These are phyloP conservation scores for Fusarium bactridioides DNA, from an alignment of 2,329 filamentous ascomycete genomes.

Conservation along the genomic window DNA sequence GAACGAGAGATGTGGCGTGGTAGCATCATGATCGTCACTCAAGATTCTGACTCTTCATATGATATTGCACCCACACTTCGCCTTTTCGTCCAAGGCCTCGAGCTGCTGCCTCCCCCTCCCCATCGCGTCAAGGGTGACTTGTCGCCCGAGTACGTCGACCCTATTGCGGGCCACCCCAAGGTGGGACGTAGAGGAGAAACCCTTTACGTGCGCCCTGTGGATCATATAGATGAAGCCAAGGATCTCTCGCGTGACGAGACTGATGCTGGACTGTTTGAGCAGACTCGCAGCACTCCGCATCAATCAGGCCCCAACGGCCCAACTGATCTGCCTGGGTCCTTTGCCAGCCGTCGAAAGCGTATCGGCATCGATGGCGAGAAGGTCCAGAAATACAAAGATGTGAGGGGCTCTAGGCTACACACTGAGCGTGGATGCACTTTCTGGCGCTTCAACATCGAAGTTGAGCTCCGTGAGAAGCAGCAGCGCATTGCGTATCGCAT, in stretches of 20 bases:
- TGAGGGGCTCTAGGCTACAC: conserved; percentile 83
- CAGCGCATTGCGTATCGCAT: conserved; percentile 94
- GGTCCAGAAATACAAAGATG: conserved; percentile 80
- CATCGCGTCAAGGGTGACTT: conserved; percentile 71
- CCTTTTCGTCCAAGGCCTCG: conserved; percentile 86
- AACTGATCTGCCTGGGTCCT: conserved; percentile 60
- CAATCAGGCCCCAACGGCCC: conserved; percentile 51
- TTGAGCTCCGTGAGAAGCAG: conserved; percentile 81
- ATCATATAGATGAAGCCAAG: conserved; percentile 78
- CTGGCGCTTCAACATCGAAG: conserved; percentile 95
- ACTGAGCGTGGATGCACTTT: conserved; percentile 89
- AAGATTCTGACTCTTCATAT: conserved; percentile 84
- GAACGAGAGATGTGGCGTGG: conserved; percentile 90
- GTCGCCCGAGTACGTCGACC: conserved; percentile 85
- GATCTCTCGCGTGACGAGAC: conserved; percentile 84
- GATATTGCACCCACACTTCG: conserved; percentile 79
- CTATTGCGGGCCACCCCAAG: conserved; percentile 86
- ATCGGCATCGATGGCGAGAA: conserved; percentile 78
- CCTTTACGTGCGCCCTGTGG: conserved; percentile 88
- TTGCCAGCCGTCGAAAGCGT: conserved; percentile 61
- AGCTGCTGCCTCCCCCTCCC: conserved; percentile 81
- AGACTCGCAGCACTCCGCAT: conserved; percentile 63
- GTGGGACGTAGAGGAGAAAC: conserved; percentile 85
- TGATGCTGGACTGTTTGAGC: conserved; percentile 84
- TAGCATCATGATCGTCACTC: conserved; percentile 93